Conservation (phyloP, 495 filamentous ascomycete genomes). For the Neurospora sp. region DNA sequence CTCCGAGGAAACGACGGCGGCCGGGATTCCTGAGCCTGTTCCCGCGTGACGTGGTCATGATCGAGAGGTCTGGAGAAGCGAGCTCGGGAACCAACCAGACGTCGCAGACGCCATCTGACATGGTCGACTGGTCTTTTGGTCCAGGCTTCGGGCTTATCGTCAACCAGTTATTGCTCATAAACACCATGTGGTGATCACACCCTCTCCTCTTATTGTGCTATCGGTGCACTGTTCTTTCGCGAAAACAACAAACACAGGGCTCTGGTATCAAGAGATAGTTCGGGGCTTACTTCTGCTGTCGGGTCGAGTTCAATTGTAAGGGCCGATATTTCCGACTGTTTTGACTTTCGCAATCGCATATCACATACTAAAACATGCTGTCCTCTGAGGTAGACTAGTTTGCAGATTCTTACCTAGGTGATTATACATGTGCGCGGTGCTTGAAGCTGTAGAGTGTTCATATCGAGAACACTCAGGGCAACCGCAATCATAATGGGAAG, state of each 20-base stretch:
- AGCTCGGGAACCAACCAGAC: constrained; percentile 3
- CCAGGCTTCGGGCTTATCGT: background rate
- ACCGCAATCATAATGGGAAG: background rate
- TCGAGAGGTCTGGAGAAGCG: constrained; percentile 3
- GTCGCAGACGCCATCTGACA: background rate
- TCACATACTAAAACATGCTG: too few relatives aligned
- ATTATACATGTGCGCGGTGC: too few relatives aligned
- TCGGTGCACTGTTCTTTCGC: background rate
- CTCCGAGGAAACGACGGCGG: constrained; percentile 6
- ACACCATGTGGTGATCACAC: background rate
- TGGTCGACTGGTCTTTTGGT: background rate
- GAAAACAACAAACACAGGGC: background rate
- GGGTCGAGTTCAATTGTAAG: too few relatives aligned
- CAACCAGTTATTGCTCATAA: background rate
- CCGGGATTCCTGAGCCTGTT: constrained; percentile 1
- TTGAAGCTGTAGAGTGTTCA: too few relatives aligned
- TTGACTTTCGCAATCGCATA: too few relatives aligned
- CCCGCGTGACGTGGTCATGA: constrained; percentile 12
- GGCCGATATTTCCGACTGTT: too few relatives aligned
- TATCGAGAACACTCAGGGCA: background rate
- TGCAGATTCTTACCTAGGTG: too few relatives aligned
- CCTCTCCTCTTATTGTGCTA: background rate
- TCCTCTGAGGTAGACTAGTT: too few relatives aligned
- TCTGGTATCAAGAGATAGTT: too few relatives aligned
- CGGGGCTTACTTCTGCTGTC: too few relatives aligned